Base-by-base conservation (phyloP, 2,329 filamentous ascomycete species). In the Sclerotinia trifoliorum region DNA sequence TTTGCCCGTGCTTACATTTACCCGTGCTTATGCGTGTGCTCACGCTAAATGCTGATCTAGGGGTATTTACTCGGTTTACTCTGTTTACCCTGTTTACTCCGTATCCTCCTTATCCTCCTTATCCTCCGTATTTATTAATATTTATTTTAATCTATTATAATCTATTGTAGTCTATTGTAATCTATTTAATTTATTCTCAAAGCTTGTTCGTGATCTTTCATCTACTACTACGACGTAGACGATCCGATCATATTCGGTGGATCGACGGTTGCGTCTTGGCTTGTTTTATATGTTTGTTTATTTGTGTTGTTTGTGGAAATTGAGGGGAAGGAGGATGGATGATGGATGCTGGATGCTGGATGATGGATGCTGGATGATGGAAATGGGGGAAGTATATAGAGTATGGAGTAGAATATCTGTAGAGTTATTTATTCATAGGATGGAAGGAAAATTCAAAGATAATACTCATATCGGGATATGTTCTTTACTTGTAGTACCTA, bases 21-120 rank as follows among this genome's bases (percentile, higher is more conserved):
- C 11, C 32, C 54, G 21, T 56, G 54, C 32, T 56, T n/a, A 39
- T n/a, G 54, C 54, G 24, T 56, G 54, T n/a, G 54, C 54, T 39
- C 39, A 32, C 54, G 35, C 32, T 29, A 0, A 21, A n/a, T 13
- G 54, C 24, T 39, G 1, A 57, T 57, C 39, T 35, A 57, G 55
- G 55, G 55, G 55, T 57, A 57, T 19, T n/a, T 42, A 5, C 39
- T 39, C 32, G 4, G 5, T 32, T 4, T 32, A 32, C 32, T 32
- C 32, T n/a, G n/a, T n/a, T n/a, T n/a, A n/a, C n/a, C n/a, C n/a
- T n/a, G n/a, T n/a, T n/a, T n/a, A n/a, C n/a, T n/a, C n/a, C n/a
- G n/a, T n/a, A n/a, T n/a, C n/a, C n/a, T n/a, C n/a, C n/a, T n/a
- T n/a, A n/a, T n/a, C n/a, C n/a, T n/a, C n/a, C n/a, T n/a, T n/a